Evolutionary conservation across 2,329 filamentous ascomycete genomes (phyloP).

Genomic region (Trichoderma lentiforme): DNA sequence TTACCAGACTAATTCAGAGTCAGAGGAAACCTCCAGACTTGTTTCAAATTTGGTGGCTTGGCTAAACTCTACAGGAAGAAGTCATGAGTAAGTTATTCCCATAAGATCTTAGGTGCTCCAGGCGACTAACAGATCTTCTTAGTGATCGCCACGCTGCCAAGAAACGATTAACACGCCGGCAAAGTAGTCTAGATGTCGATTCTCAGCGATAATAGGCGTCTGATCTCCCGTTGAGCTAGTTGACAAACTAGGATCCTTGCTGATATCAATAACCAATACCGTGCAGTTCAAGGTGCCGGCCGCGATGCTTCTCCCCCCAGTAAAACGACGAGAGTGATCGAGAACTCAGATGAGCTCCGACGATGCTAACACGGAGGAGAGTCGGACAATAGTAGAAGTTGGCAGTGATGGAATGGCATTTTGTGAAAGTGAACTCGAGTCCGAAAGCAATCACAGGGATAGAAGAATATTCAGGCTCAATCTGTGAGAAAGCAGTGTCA

Average conservation of each 20-base stretch:
- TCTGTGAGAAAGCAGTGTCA: constrained; percentile 32
- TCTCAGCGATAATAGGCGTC: constrained; percentile 28
- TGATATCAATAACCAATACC: constrained; percentile 34
- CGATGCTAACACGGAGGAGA: constrained; percentile 42
- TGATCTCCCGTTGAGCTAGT: constrained; percentile 24
- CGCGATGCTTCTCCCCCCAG: constrained; percentile 29
- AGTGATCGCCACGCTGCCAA: constrained; percentile 46
- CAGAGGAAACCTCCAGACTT: constrained; percentile 34
- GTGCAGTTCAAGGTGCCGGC: constrained; percentile 32
- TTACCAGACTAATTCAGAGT: constrained; percentile 30
- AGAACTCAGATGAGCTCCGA: constrained; percentile 42
- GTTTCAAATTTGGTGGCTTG: constrained; percentile 35
- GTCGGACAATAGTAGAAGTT: constrained; percentile 37
- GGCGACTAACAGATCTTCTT: constrained; percentile 37
- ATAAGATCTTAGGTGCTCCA: constrained; percentile 31
- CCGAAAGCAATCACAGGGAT: constrained; percentile 7
- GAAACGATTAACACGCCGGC: constrained; percentile 36
- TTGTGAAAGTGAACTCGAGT: constrained; percentile 35
- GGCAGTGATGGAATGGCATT: constrained; percentile 29
- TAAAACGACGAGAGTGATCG: constrained; percentile 39
- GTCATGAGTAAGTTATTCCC: constrained; percentile 29
- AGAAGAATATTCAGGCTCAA: constrained; percentile 23
- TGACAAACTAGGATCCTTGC: constrained; percentile 21
- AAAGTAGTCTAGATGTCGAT: constrained; percentile 27
- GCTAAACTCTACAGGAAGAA: constrained; percentile 33